Base-by-base conservation (phyloP, 495 filamentous ascomycete genomes). In the Neurospora sp. region DNA sequence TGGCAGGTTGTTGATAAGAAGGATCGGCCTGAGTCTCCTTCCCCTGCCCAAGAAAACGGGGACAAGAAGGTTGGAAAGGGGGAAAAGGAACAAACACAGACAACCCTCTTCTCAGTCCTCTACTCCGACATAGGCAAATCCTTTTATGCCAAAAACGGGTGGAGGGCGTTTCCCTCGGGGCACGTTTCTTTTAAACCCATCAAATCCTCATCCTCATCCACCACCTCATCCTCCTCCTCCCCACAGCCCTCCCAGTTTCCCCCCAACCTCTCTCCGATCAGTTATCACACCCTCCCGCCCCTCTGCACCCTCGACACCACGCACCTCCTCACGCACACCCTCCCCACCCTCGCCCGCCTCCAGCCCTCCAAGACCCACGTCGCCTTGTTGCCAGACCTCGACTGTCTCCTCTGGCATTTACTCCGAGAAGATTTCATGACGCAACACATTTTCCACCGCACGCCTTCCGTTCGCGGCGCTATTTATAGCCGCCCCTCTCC, bases 71-170 rank as follows among this genome's bases (percentile, higher is more conserved):
- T n/a, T n/a, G n/a, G 77, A 80, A 54, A 10, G 12, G 39, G 11
- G 12, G 39, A 0, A 41, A 41, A 41, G 5, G 12, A 41, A 16
- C 12, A 41, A 18, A 6, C 3, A 12, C 37, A 42, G 10, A 48
- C 69, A 39, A 69, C 81, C 16, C 73, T 89, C 23, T 94, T 92
- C 78, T 91, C 91, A 10, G 88, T 95, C 35, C 82, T 99, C 40
- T 99, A 91, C 82, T 98, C 94, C 11, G 96, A 99, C 81, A 97
- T 99, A 77, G 96, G 96, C 5, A 97, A 96, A 85, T 81, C 81
- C n/a, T 98, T 96, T 81, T 99, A 98, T 81, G 88, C 93, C 9
- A 87, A 85, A 70, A 87, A 88, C 74, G 96, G 94, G 38, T 99
- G 96, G 96, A 82, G 87, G 71, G 86, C 91, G 0, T 94, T 90